Base-by-base conservation (phyloP, 352 stramenopile species). In the Pythium grandisporangium region DNA sequence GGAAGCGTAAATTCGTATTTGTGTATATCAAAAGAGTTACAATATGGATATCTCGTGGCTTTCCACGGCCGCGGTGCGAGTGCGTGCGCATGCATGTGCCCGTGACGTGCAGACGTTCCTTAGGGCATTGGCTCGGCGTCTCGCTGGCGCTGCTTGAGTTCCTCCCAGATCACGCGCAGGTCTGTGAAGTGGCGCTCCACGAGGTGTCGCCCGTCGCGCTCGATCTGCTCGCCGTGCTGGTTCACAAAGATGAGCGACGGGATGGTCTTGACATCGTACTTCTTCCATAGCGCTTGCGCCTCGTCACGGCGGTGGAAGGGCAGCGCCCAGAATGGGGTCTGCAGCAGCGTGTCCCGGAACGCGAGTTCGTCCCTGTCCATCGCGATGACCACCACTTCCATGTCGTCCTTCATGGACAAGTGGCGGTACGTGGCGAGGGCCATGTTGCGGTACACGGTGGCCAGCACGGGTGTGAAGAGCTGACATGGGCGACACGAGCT, bases 241-340 rank as follows among this genome's bases (percentile, higher is more conserved):
- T 84, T 63, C 40, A 84, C 66, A 27, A 84, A 84, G 35, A 84
- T 70, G 45, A 84, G 70, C 36, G 65, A 64, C 46, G 70, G 70
- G 45, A 84, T 81, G 40, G 58, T 78, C 61, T 78, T 79, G 17
- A 81, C 66, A 25, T 84, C 65, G 56, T 84, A 81, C 45, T 65
- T 64, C 47, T 76, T 76, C 63, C 70, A 73, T 22, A 84, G 44
- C 33, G 79, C 65, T 47, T 76, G 66, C 21, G 70, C 65, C 19
- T 66, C 48, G 14, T 79, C 63, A 17, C 61, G 67, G 7, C 58
- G 60, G n/a, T 61, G 52, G 26, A 77, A 79, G 6, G 70, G 70
- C 36, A 84, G 52, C 4, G 65, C 70, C 32, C 69, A 57, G 53
- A 79, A 84, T 38, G 70, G 70, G 30, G 57, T 73, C 55, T 80